These are phyloP conservation scores for Babesia gibsoni DNA, from an alignment of 169 alveolate genomes.

Conservation along the genomic window DNA sequence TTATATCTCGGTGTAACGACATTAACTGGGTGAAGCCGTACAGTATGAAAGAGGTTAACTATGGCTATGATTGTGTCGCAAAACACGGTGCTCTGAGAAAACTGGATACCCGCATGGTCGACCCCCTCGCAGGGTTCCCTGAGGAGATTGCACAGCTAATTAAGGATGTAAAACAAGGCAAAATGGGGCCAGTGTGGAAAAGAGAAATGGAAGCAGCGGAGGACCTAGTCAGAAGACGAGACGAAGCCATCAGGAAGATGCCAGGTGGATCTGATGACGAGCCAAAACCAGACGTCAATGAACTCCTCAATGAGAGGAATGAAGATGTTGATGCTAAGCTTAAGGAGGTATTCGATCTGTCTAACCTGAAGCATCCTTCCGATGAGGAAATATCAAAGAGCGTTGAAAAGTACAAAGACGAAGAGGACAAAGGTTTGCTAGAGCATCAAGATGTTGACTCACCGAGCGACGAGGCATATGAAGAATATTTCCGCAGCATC, in stretches of 20 bases:
- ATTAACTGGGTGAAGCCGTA: too few relatives aligned
- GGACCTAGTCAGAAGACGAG: neutral
- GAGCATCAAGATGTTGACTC: neutral
- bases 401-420: neutral
- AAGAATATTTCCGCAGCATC: neutral
- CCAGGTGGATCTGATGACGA: constrained; percentile 1
- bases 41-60: too few relatives aligned
- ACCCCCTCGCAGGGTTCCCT: constrained; percentile 17
- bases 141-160: neutral
- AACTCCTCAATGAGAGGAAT: constrained; percentile 20
- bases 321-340: constrained; percentile 28
- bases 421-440: neutral
- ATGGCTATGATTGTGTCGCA: too few relatives aligned
- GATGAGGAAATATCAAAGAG: constrained; percentile 12
- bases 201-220: neutral
- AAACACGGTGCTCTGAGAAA: too few relatives aligned
- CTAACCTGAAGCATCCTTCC: constrained; percentile 24
- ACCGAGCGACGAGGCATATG: constrained; percentile 3
- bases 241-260: neutral
- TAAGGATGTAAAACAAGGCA: constrained; percentile 39
- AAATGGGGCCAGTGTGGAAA: constrained; percentile 13
- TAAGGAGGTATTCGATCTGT: constrained; percentile 37
- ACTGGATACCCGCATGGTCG: neutral
- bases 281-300: constrained; percentile 12
- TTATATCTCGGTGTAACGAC: too few relatives aligned